A percentile compares a stretch with the other conserved stretches of the same genome.
phyloP scores from a whole-genome alignment of 179 eudicot genomes.

The Patellifolia procumbens region DNA sequence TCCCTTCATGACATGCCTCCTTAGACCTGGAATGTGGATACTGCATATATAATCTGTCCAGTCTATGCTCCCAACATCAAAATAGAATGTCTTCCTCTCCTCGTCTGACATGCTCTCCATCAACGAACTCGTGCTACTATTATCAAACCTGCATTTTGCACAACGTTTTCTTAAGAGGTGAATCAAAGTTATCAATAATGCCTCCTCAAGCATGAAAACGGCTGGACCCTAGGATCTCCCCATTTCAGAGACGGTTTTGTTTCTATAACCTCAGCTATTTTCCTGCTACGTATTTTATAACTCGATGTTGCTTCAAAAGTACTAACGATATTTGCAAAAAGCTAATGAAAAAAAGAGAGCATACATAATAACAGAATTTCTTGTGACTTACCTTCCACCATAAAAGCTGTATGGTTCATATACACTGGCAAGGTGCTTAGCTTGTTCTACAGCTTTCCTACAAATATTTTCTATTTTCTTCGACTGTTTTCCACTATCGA shows the following conservation, averaged over 20 bases:
- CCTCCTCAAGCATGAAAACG: background rate
- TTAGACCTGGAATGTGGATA: conserved; percentile 88
- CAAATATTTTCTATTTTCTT: conserved; percentile 60
- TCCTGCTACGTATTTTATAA: too few relatives aligned
- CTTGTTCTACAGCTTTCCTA: conserved; percentile 80
- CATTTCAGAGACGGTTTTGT: too few relatives aligned
- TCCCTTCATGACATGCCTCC: conserved; percentile 95
- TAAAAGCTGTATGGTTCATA: conserved; percentile 92
- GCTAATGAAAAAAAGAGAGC: background rate
- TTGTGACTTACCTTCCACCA: conserved; percentile 73
- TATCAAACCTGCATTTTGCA: conserved; percentile 77
- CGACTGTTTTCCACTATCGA: conserved; percentile 57
- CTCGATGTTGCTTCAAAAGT: background rate
- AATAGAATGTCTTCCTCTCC: conserved; percentile 66
- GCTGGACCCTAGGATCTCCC: too few relatives aligned
- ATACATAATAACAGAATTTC: background rate
- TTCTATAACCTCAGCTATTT: too few relatives aligned
- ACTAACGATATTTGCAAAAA: background rate
- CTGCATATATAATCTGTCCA: conserved; percentile 93
- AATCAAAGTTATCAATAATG: background rate
- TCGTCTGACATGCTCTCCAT: conserved; percentile 84
- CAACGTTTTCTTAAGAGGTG: background rate
- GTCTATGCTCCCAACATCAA: conserved; percentile 84
- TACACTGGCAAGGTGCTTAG: conserved; percentile 80
- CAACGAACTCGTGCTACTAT: conserved; percentile 66